Base-by-base conservation (phyloP, 78 protist species). In the Dictyostelium firmibasis region DNA sequence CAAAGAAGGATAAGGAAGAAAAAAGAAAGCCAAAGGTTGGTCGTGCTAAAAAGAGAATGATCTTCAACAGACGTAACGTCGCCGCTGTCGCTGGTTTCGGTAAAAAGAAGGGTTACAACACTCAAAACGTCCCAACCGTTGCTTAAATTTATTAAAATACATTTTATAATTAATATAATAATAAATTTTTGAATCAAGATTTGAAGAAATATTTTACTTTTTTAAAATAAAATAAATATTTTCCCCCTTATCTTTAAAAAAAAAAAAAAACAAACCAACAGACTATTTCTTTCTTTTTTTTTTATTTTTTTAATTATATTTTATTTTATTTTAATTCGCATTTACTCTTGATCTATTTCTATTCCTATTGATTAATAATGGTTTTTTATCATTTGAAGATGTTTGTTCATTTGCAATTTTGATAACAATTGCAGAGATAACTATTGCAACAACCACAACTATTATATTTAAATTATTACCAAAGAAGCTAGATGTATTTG, bases 41-140 rank as follows among this genome's bases (percentile, higher is more conserved):
- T 81, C 98, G 99, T 86, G 98, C 99, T 82, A 91, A 96, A 96
- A 96, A 97, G 92, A 91, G 99, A 75, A 41, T 91, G 91, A 95
- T 92, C 86, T 98, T 93, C 98, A 98, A 96, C 98, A 76, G 96
- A 74, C 96, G 99, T 36, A 98, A 96, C 91, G 95, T 97, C 81
- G 95, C 94, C 96, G 96, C 92, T 33, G 97, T 93, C 74, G 87
- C 69, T 29, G 97, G 96, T 83, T 47, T 86, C 69, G 98, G 97
- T 78, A 91, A 95, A 88, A 93, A 96, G 97, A 94, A 93, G 92
- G 96, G 96, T 72, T 86, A 85, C 96, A 93, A 93, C 92, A 86
- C 96, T 64, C 96, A 93, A 82, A 93, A 86, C 92, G 87, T 89
- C 87, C 94, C 94, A 89, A 43, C 53, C n/a, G 94, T 86, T 83